Base-by-base conservation (phyloP, 768 basidiomycete species). In the Termitomyces bulborhizus region DNA sequence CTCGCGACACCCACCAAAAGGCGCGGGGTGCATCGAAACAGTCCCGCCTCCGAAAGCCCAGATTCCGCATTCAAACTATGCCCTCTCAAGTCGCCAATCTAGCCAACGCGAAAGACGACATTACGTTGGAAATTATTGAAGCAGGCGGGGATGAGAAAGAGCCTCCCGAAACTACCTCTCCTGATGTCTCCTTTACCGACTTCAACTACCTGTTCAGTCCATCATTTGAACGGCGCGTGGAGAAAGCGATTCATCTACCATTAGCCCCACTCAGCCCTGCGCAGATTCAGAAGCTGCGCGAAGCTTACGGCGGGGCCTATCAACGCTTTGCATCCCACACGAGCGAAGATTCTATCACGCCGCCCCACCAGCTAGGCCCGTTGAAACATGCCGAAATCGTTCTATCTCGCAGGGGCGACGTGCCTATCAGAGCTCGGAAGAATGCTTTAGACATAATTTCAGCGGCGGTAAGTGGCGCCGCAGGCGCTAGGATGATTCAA, bases 251-350 rank as follows among this genome's bases (percentile, higher is more conserved):
- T 6, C 18, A 47, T 31, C 34, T 36, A n/a, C 36, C 18, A 29
- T 29, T 26, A 21, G 40, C 31, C 4, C 34, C 44, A 18, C 51
- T 55, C 37, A 37, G 51, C 29, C 27, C 34, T 26, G 43, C 48
- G 21, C 59, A 60, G 16, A 41, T 49, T 9, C 60, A 52, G 32
- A 52, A 47, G 44, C 31, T 60, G 52, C 59, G 54, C 12, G 57
- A 81, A 62, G 55, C 46, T 26, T 56, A 68, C 15, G 78, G 71
- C 4, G 81, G 82, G 29, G 76, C 82, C 59, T 86, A 86, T 60
- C 68, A 74, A 15, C 73, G 73, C 37, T 80, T 77, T 58, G 64
- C 76, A 44, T 69, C 73, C 8, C 54, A 56, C 11, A 45, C 59
- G 26, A 59, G 66, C 7, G 59, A 62, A 43, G 62, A 67, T 53